phyloP scores from a whole-genome alignment of 768 basidiomycete genomes.

The Podaxis rugospora region DNA sequence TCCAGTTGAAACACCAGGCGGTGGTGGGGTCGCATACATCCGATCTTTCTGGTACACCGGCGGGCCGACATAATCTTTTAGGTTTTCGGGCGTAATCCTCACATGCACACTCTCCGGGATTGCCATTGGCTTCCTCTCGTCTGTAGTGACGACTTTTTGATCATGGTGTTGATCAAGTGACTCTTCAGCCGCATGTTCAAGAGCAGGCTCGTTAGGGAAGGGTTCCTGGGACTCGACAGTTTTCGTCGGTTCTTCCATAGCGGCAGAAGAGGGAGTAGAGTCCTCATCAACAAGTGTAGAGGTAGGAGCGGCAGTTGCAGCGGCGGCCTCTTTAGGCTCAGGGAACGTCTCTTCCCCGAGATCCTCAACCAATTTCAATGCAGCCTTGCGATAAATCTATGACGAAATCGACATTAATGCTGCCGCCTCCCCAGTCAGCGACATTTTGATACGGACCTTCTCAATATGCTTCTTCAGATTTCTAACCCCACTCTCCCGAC shows the following conservation, averaged over 20 bases:
- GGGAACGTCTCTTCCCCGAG: constrained; percentile 85
- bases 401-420: too few species aligned
- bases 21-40: constrained; percentile 76
- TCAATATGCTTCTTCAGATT: constrained; percentile 99
- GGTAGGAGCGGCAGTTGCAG: constrained; percentile 14
- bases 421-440: background rate
- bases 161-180: constrained; percentile 14
- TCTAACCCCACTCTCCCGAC: constrained; percentile 93
- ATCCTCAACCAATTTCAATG: constrained; percentile 85
- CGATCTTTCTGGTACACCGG: constrained; percentile 94
- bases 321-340: constrained; percentile 41
- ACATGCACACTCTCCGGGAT: constrained; percentile 80
- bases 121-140: constrained; percentile 71
- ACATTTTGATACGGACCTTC: constrained; percentile 53
- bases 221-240: constrained; percentile 54
- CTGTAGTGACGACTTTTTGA: constrained; percentile 57
- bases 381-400: constrained; percentile 96
- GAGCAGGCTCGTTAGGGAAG: constrained; percentile 30
- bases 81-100: constrained; percentile 75
- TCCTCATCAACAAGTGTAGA: constrained; percentile 13
- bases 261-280: background rate
- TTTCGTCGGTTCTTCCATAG: background rate
- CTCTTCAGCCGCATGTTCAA: constrained; percentile 6
- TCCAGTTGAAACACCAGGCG: constrained; percentile 92
- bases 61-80: constrained; percentile 97